Conservation (phyloP, 306 rosid genomes). For the Trifolium subterraneum region DNA sequence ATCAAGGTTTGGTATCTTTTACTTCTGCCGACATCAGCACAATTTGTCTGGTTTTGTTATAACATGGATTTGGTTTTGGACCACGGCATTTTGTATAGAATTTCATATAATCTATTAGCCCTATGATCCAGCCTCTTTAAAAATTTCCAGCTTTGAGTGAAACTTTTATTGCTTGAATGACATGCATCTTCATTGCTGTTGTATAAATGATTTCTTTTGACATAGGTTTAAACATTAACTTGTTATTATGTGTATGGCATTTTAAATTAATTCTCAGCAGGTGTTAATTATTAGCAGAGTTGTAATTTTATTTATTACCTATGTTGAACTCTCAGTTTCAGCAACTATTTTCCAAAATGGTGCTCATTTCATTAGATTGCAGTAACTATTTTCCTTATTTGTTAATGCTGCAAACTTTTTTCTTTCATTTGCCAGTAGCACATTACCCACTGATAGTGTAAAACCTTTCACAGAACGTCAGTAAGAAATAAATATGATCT, state of each 20-base stretch:
- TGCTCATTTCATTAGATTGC: constrained; percentile 22
- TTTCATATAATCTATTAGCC: too few species aligned
- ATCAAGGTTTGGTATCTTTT: constrained; percentile 72
- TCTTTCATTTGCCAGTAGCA: constrained; percentile 8
- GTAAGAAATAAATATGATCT: background rate
- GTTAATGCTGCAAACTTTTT: background rate
- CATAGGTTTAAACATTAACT: background rate
- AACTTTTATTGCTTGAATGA: background rate
- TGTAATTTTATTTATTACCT: background rate
- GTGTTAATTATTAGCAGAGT: background rate
- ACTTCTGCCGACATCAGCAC: constrained; percentile 30
- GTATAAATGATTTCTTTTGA: background rate
- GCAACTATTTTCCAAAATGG: background rate
- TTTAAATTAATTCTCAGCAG: background rate
- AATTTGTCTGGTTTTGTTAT: background rate
- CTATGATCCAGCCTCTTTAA: background rate
- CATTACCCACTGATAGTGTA: background rate
- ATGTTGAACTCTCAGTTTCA: constrained; percentile 3
- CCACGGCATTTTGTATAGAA: background rate
- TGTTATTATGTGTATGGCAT: constrained; percentile 5
- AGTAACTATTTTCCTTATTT: constrained; percentile 9
- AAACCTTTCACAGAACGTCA: background rate
- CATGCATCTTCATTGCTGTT: background rate
- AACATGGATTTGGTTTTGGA: constrained; percentile 3
- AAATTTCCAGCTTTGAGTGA: background rate